A percentile compares a stretch with the other conserved stretches of the same genome.
These are phyloP conservation scores for Salix viminalis DNA, from an alignment of 345 rosid genomes.

Conservation along the genomic window DNA sequence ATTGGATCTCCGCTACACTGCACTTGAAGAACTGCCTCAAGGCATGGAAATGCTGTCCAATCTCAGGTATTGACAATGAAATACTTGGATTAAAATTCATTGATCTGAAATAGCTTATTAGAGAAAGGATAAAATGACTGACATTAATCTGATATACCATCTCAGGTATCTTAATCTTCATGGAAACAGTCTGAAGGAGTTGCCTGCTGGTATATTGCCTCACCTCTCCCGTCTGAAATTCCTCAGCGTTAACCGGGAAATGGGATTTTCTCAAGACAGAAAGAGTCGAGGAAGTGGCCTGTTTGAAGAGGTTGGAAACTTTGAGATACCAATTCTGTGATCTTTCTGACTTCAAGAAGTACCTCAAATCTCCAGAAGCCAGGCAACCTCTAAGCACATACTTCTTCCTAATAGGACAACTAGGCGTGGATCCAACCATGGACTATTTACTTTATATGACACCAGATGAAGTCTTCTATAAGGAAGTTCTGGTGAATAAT, in stretches of 20 bases:
- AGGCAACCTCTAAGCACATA: neutral
- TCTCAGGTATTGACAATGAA: constrained; percentile 3
- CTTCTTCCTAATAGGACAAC: neutral
- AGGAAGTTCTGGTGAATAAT: neutral
- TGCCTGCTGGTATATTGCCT: constrained; percentile 13
- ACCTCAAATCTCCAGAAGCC: neutral
- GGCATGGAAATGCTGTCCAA: constrained; percentile 18
- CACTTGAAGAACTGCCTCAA: constrained; percentile 6
- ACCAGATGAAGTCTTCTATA: neutral
- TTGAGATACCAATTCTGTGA: neutral
- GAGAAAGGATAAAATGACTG: neutral
- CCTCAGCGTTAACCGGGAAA: neutral
- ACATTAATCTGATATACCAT: neutral
- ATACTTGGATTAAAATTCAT: neutral
- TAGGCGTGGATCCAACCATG: neutral
- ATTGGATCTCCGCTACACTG: constrained; percentile 9
- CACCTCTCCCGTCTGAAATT: constrained; percentile 4
- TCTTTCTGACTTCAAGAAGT: neutral
- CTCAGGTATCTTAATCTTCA: neutral
- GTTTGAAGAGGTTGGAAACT: constrained; percentile 12
- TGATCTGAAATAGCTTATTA: neutral
- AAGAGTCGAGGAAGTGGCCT: neutral
- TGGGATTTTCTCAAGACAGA: neutral
- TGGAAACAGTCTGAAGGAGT: neutral
- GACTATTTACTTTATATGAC: neutral